These are phyloP conservation scores for Parachlorella kessleri DNA, from an alignment of 139 green algal genomes.

Conservation along the genomic window DNA sequence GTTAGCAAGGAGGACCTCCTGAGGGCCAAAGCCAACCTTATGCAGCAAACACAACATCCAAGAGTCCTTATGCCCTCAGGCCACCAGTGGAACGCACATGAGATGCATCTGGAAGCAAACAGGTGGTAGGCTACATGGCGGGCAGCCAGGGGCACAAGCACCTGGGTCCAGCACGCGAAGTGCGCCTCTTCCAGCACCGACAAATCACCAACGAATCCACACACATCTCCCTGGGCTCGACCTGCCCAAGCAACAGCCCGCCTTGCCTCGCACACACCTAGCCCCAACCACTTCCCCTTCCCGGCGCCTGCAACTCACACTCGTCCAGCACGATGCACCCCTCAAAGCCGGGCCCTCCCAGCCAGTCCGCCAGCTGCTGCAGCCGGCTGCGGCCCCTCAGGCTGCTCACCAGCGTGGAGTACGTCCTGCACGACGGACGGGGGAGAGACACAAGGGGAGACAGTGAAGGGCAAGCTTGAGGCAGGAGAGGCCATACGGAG, in stretches of 20 bases:
- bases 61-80: too few relatives aligned
- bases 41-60: background rate
- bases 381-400: conserved; percentile 47
- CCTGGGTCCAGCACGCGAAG: too few relatives aligned
- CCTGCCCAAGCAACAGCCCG: too few relatives aligned
- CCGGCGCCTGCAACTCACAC: conserved; percentile 65
- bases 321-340: conserved; percentile 84
- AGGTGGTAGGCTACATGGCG: conserved; percentile 22
- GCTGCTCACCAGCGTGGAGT: conserved; percentile 71
- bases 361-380: conserved; percentile 78
- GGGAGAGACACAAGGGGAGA: background rate
- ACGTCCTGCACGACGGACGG: conserved; percentile 58
- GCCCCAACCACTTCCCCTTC: too few relatives aligned
- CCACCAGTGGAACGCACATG: too few relatives aligned
- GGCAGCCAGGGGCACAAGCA: background rate
- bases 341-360: conserved; percentile 64
- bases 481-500: background rate
- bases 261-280: too few relatives aligned
- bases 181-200: too few relatives aligned
- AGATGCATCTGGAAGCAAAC: background rate
- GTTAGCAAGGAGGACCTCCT: background rate
- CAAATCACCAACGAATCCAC: too few relatives aligned
- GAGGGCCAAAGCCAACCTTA: background rate
- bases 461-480: background rate
- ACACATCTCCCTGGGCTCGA: too few relatives aligned